phyloP scores from a whole-genome alignment of 2,329 filamentous ascomycete genomes.

The Pseudogymnoascus pannorum region DNA sequence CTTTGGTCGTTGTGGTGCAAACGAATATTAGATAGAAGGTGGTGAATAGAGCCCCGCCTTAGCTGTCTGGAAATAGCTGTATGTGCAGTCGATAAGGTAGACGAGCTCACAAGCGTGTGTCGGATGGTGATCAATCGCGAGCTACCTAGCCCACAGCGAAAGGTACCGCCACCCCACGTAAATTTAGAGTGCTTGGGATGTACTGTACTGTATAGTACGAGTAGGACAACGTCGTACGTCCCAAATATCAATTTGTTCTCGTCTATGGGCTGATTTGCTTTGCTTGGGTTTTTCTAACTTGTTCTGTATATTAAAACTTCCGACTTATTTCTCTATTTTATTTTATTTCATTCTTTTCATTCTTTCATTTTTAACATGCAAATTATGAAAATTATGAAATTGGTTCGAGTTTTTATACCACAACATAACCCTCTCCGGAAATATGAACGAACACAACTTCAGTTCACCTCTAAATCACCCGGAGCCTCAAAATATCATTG shows the following conservation, averaged over 20 bases:
- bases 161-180: slow-evolving; percentile 4
- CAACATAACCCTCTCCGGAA: too few relatives aligned
- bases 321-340: too few relatives aligned
- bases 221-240: not conserved
- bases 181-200: not conserved
- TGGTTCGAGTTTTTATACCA: too few relatives aligned
- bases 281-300: not conserved
- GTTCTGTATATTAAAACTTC: not conserved
- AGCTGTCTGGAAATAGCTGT: slow-evolving; percentile 8
- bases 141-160: not conserved
- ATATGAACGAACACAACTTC: too few relatives aligned
- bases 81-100: slow-evolving; percentile 8
- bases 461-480: not conserved
- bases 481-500: not conserved
- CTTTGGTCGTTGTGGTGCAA: slow-evolving; percentile 3
- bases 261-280: not conserved
- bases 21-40: slow-evolving; percentile 8
- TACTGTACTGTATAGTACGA: not conserved
- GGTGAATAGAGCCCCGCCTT: not conserved
- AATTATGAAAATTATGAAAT: not conserved
- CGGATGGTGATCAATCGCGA: slow-evolving; percentile 3
- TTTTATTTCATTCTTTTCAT: not conserved
- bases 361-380: not conserved
- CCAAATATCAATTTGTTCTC: not conserved
- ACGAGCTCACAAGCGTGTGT: slow-evolving; percentile 9